Percentiles rank a stretch among this genome's conserved stretches.
These are phyloP conservation scores for Afroboletus lepidellus DNA, from an alignment of 1,284 basidiomycete genomes.

Conservation along the genomic window DNA sequence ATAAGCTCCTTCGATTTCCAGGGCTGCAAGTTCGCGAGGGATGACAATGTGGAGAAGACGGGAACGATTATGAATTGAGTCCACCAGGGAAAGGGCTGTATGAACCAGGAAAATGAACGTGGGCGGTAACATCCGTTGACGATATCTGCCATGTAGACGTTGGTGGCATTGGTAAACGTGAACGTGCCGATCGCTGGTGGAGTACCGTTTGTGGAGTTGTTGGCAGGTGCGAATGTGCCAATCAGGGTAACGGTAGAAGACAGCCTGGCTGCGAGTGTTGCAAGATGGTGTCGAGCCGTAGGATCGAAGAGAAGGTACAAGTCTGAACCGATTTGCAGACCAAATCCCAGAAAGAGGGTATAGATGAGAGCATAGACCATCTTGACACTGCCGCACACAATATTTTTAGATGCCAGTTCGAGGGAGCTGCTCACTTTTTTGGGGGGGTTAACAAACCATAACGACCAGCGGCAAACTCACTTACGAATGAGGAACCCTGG, in stretches of 20 bases:
- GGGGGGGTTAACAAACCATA: conserved; percentile 5
- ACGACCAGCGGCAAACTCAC: conserved; percentile 31
- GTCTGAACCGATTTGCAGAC: conserved; percentile 85
- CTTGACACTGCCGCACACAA: conserved; percentile 83
- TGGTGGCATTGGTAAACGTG: conserved; percentile 64
- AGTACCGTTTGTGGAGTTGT: conserved; percentile 53
- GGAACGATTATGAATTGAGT: conserved; percentile 80
- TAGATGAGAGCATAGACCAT: conserved; percentile 91
- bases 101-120: conserved; percentile 67
- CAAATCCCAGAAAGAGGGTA: conserved; percentile 87
- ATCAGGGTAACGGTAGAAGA: conserved; percentile 51
- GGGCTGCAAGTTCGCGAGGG: conserved; percentile 77
- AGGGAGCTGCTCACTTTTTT: conserved; percentile 77
- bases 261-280: conserved; percentile 50
- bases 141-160: conserved; percentile 44
- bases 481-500: conserved; percentile 81
- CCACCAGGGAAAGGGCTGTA: conserved; percentile 76
- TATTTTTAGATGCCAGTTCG: conserved; percentile 86
- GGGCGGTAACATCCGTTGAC: conserved; percentile 70
- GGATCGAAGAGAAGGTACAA: conserved; percentile 79
- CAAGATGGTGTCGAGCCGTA: conserved; percentile 50
- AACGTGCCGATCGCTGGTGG: conserved; percentile 66
- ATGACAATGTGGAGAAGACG: conserved; percentile 72
- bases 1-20: conserved; percentile 66
- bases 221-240: conserved; percentile 67